Evolutionary conservation across 148 eudicot genomes (phyloP).

Genomic region (Silene conica): DNA sequence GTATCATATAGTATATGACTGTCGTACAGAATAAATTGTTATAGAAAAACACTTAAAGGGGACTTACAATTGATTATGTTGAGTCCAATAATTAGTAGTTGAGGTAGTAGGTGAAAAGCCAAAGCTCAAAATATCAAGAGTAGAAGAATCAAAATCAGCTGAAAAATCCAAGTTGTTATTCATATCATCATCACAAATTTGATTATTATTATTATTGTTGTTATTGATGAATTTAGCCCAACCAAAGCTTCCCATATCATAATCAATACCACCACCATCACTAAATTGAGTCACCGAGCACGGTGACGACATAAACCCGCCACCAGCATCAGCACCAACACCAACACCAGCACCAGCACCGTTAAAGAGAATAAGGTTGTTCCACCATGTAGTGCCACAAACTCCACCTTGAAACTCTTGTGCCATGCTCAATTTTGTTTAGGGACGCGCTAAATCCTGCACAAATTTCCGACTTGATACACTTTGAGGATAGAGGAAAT

Average conservation of each 20-base stretch:
- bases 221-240: slow-evolving; percentile 44
- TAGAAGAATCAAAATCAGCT: slow-evolving; percentile 35
- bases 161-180: slow-evolving; percentile 23
- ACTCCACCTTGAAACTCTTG: slow-evolving; percentile 66
- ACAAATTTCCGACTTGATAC: background rate
- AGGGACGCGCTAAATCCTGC: too few relatives aligned
- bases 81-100: slow-evolving; percentile 53
- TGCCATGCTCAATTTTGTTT: slow-evolving; percentile 33
- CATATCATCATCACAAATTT: slow-evolving; percentile 21
- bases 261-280: slow-evolving; percentile 23
- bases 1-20: too few relatives aligned
- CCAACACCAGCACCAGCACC: slow-evolving; percentile 34
- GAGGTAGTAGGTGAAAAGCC: slow-evolving; percentile 41
- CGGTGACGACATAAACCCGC: slow-evolving; percentile 38
- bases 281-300: slow-evolving; percentile 36
- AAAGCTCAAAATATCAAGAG: slow-evolving; percentile 42
- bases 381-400: slow-evolving; percentile 65
- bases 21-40: too few relatives aligned
- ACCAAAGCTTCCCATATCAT: slow-evolving; percentile 38
- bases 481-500: slow-evolving; percentile 12
- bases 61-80: slow-evolving; percentile 52
- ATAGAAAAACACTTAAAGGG: background rate
- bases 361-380: slow-evolving; percentile 35
- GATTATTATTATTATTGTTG: slow-evolving; percentile 28
- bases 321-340: background rate